These are phyloP conservation scores for Dictyostelium intermedium DNA, from an alignment of 78 protist species.

Conservation along the genomic window DNA sequence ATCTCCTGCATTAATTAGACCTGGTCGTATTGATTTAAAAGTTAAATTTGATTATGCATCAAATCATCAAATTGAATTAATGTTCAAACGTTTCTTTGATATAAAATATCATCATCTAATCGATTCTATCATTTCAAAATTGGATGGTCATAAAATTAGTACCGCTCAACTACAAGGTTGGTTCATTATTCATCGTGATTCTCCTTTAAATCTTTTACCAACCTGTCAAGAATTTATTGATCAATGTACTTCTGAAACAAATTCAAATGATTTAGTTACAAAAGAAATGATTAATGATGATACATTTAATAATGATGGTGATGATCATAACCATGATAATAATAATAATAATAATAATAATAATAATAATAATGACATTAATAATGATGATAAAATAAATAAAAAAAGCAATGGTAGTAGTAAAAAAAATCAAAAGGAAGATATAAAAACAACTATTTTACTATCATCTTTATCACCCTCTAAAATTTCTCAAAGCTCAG, in stretches of 20 bases:
- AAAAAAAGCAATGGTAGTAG: neutral
- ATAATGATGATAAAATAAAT: neutral
- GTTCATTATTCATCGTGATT: constrained; percentile 82
- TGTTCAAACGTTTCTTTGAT: constrained; percentile 77
- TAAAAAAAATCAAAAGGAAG: neutral
- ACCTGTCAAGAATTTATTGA: constrained; percentile 16
- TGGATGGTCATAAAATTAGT: constrained; percentile 48
- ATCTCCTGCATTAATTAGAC: constrained; percentile 86
- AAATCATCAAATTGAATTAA: constrained; percentile 10
- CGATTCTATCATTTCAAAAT: neutral
- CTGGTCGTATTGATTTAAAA: constrained; percentile 86
- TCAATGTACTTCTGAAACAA: neutral
- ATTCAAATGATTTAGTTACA: neutral
- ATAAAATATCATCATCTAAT: constrained; percentile 5
- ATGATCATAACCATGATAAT: neutral
- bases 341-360: neutral
- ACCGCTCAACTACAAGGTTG: constrained; percentile 88
- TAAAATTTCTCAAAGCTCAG: neutral
- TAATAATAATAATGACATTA: neutral
- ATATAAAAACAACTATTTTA: neutral
- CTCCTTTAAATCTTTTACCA: constrained; percentile 20
- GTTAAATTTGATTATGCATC: constrained; percentile 67
- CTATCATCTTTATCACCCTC: neutral
- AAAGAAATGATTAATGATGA: neutral
- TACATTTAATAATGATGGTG: neutral